These are phyloP conservation scores for Pistacia vera DNA, from an alignment of 345 rosid genomes.

Conservation along the genomic window DNA sequence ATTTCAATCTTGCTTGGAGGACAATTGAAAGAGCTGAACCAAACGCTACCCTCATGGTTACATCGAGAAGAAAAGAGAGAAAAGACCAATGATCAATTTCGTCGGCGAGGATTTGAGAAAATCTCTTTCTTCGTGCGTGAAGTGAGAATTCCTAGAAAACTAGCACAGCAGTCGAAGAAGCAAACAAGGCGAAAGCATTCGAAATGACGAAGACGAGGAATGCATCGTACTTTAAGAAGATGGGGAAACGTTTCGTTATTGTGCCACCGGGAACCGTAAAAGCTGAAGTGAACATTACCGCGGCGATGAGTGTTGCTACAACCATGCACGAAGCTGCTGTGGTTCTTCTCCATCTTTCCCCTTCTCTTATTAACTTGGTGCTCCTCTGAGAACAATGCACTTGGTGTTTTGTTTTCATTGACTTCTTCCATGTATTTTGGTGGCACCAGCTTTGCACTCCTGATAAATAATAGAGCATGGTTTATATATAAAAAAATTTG, in stretches of 20 bases:
- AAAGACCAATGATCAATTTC: not conserved
- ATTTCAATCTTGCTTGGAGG: not conserved
- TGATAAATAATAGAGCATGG: not conserved
- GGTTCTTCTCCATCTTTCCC: slow-evolving; percentile 18
- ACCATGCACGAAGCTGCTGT: slow-evolving; percentile 7
- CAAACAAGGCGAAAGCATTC: not conserved
- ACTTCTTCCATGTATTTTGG: too few relatives aligned
- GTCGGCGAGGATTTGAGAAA: not conserved
- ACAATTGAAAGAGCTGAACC: not conserved
- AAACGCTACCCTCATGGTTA: not conserved
- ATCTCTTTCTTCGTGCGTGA: not conserved
- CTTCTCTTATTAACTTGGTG: slow-evolving; percentile 34
- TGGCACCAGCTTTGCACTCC: slow-evolving; percentile 14
- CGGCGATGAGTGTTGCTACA: slow-evolving; percentile 4
- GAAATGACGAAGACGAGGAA: not conserved
- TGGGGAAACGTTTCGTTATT: not conserved
- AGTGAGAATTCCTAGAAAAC: slow-evolving; percentile 1
- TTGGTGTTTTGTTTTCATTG: slow-evolving; percentile 8
- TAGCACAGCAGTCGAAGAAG: not conserved
- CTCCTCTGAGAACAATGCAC: slow-evolving; percentile 18
- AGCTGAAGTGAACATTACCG: slow-evolving; percentile 9
- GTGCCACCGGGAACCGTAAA: slow-evolving; percentile 5
- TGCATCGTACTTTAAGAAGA: not conserved
- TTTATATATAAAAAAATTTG: too few relatives aligned
- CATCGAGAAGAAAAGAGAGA: not conserved